Percentiles rank a stretch among this genome's conserved stretches.
phyloP scores from a whole-genome alignment of 768 basidiomycete genomes.

The Austroboletus eburneus region DNA sequence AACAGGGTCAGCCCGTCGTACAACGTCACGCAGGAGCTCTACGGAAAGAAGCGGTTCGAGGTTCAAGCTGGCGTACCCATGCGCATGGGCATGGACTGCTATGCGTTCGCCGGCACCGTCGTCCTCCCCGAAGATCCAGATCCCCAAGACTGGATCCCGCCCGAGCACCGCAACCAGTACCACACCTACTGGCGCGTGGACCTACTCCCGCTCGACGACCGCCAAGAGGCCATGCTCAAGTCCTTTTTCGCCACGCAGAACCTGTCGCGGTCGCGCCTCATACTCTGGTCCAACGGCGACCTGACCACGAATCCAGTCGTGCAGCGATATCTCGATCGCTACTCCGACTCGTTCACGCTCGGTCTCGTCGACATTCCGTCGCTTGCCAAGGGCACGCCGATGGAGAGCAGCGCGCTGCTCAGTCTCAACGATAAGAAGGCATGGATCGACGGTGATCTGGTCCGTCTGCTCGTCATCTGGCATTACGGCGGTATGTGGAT shows the following conservation, averaged over 20 bases:
- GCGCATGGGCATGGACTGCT: constrained; percentile 83
- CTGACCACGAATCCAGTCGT: constrained; percentile 54
- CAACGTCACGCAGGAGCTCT: constrained; percentile 59
- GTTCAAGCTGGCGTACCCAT: constrained; percentile 80
- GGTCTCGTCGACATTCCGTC: constrained; percentile 59
- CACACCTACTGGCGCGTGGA: constrained; percentile 96
- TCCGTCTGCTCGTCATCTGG: constrained; percentile 86
- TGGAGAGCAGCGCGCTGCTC: constrained; percentile 62
- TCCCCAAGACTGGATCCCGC: constrained; percentile 24
- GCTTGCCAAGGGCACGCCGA: constrained; percentile 71
- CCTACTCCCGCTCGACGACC: constrained; percentile 67
- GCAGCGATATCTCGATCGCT: constrained; percentile 52
- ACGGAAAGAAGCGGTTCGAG: constrained; percentile 61
- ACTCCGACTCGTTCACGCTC: constrained; percentile 69
- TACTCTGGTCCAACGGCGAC: constrained; percentile 92
- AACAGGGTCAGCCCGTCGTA: constrained; percentile 58
- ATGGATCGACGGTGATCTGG: constrained; percentile 93
- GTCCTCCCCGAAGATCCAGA: constrained; percentile 22
- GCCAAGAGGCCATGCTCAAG: constrained; percentile 87
- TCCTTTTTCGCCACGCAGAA: constrained; percentile 94
- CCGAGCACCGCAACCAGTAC: constrained; percentile 56
- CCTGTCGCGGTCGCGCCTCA: constrained; percentile 55
- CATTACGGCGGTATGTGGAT: constrained; percentile 91
- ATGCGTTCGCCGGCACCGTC: constrained; percentile 85
- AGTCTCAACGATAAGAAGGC: constrained; percentile 68